phyloP scores from a whole-genome alignment of 192 early-diverging fungal species.

The Thamnidium elegans region DNA sequence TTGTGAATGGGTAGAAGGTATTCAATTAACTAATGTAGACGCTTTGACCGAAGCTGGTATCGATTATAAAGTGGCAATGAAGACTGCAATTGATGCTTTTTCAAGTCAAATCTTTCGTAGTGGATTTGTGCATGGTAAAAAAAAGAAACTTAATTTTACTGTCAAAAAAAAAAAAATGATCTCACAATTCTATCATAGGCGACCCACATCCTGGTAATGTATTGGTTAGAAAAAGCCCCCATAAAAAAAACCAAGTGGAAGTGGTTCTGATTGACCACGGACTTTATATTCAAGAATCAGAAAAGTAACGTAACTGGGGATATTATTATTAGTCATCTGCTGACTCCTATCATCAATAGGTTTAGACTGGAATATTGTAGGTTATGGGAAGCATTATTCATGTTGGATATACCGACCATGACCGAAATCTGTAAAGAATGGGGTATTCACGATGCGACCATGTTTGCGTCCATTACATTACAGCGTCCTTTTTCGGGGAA shows the following conservation, averaged over 20 bases:
- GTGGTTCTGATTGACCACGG: slow-evolving; percentile 86
- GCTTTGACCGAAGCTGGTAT: slow-evolving; percentile 40
- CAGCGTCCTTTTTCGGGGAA: slow-evolving; percentile 63
- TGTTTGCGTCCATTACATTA: slow-evolving; percentile 69
- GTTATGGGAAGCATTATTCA: slow-evolving; percentile 84
- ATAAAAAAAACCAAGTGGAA: slow-evolving; percentile 37
- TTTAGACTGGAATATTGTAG: slow-evolving; percentile 79
- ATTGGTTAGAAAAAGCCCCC: slow-evolving; percentile 68
- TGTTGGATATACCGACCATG: slow-evolving; percentile 65
- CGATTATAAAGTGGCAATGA: slow-evolving; percentile 56
- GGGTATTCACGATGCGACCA: slow-evolving; percentile 64
- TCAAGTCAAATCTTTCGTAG: slow-evolving; percentile 82
- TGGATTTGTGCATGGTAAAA: slow-evolving; percentile 79
- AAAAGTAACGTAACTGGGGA: slow-evolving; percentile 12
- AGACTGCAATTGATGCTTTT: slow-evolving; percentile 74
- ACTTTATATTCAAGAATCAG: slow-evolving; percentile 77
- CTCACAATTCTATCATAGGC: slow-evolving; percentile 15
- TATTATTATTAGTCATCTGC: neutral
- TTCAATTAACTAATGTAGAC: slow-evolving; percentile 63
- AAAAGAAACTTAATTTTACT: too few species aligned
- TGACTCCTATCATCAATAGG: neutral
- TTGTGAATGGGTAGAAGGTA: slow-evolving; percentile 87
- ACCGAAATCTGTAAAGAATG: slow-evolving; percentile 64
- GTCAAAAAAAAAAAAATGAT: neutral
- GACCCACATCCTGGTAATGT: slow-evolving; percentile 88